Evolutionary conservation across 1,139 yeast species (phyloP).

Genomic region (Kluyveromyces marxianus): DNA sequence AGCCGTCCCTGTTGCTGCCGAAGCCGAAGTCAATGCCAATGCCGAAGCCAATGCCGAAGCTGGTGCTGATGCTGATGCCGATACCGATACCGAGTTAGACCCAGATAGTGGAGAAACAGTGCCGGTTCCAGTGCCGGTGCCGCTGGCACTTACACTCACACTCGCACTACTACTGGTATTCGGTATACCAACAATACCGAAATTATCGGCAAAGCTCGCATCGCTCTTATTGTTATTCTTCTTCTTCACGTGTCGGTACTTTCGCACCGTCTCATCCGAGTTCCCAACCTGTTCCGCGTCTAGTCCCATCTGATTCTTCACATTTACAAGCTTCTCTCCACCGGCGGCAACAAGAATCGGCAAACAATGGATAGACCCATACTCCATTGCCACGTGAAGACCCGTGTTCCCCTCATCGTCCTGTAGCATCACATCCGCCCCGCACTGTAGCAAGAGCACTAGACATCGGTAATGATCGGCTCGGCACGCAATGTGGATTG

Average conservation of each 20-base stretch:
- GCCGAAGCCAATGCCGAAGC: not conserved
- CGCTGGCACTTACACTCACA: not conserved
- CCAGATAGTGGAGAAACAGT: not conserved
- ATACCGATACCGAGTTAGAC: not conserved
- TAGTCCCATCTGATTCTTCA: conserved; percentile 60
- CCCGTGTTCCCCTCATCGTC: conserved; percentile 71
- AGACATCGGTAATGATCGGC: conserved; percentile 65
- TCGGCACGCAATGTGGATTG: conserved; percentile 65
- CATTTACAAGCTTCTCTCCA: conserved; percentile 39
- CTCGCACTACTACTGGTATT: too few species aligned
- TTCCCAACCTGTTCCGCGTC: conserved; percentile 54
- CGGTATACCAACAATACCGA: too few species aligned
- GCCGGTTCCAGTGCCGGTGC: not conserved
- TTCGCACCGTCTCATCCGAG: conserved; percentile 34
- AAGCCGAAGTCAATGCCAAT: not conserved
- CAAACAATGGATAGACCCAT: conserved; percentile 61
- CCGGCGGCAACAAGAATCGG: conserved; percentile 46
- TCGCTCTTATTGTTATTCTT: too few species aligned
- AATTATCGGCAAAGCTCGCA: too few species aligned
- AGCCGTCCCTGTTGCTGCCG: too few species aligned
- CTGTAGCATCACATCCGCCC: conserved; percentile 58
- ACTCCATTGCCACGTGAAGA: conserved; percentile 72
- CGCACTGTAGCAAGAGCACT: conserved; percentile 64
- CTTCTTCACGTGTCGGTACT: not conserved
- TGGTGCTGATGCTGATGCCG: not conserved